Base-by-base conservation (phyloP, 495 filamentous ascomycete species). In the Cercophora newfieldiana region DNA sequence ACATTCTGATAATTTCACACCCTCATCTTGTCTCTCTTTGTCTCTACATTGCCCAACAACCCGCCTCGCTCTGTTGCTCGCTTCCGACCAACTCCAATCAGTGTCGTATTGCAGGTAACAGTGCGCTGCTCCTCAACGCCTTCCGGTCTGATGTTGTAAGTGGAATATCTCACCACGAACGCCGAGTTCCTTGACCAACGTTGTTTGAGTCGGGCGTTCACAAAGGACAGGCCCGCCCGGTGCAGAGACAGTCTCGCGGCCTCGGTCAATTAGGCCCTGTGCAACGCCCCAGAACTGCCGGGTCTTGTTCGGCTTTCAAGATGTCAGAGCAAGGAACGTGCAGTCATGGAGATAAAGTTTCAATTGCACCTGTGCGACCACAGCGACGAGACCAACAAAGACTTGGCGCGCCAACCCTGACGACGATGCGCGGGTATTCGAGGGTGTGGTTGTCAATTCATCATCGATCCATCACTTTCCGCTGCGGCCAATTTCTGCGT, bases 321-420 rank as follows among this genome's bases (percentile, higher is more conserved):
- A 8, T 44, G 37, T 44, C 37, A 44, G 37, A 14, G 37, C 37
- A 44, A 44, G 10, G 37, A 44, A 14, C 37, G 37, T 14, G 37
- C 37, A 44, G 37, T 16, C 37, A 44, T 44, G 37, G 37, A 44
- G 37, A 44, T 44, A 44, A 44, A 44, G 37, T 44, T 44, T 44
- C 37, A 44, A 44, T 44, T 53, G 21, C 21, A 21, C n/a, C 6
- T 53, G 50, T 53, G 50, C 21, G 21, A 26, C 19, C n/a, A 53
- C 21, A n/a, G 21, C 19, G 50, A 26, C 24, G 24, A 26, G 50
- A 19, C 50, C 50, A 12, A 12, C 3, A 4, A 53, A 19, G n/a
- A 53, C 50, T 53, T 53, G 50, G 50, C 50, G 24, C 50, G 24
- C 50, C 50, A 53, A 53, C 50, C 12, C 1, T 53, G 50, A 53